Base-by-base conservation (phyloP, 139 green algal species). In the Medakamo hakoo region DNA sequence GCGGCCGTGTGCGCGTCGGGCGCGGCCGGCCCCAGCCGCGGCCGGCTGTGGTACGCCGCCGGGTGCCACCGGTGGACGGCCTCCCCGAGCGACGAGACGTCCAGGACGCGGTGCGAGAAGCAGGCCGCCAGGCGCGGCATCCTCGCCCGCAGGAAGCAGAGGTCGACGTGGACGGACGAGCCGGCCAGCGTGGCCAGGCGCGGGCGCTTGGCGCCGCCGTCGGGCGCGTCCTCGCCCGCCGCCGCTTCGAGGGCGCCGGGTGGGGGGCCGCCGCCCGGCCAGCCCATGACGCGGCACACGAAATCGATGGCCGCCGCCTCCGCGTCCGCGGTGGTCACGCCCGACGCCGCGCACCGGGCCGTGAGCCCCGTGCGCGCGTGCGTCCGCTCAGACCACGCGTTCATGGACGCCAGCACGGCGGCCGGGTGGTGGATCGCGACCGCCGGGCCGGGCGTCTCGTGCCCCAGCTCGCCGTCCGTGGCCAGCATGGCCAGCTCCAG, bases 401-500 rank as follows among this genome's bases (percentile, higher is more conserved):
- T 52, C 40, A 52, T 52, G 40, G 40, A 21, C 9, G 40, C 40
- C 40, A 52, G 40, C 9, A 16, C 16, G 40, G 40, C 40, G 40
- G 9, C 40, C 9, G 40, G 16, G 9, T 9, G 9, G 40, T 9
- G 9, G 16, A 52, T 52, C 9, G 40, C 16, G 40, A 52, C 9
- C 9, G 40, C 9, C 9, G 40, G 40, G 16, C 40, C 40, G 40
- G 9, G 9, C 9, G 16, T 16, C 9, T 21, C 16, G 9, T 16
- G 40, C 16, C 9, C 16, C 9, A 52, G 9, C 9, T 52, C 40
- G 40, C 40, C 40, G 40, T 52, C 40, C 9, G 40, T 52, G 9
- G 58, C 58, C 27, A n/a, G 1, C 58, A 62, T 49, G 27, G 58
- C 58, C 4, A 49, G 21, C 27, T 62, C 58, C 58, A 62, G 58